Evolutionary conservation across 192 early-diverging fungal genomes (phyloP), one percentile per base, ranked within the genome.

Genomic region (Linnemannia zychae): DNA sequence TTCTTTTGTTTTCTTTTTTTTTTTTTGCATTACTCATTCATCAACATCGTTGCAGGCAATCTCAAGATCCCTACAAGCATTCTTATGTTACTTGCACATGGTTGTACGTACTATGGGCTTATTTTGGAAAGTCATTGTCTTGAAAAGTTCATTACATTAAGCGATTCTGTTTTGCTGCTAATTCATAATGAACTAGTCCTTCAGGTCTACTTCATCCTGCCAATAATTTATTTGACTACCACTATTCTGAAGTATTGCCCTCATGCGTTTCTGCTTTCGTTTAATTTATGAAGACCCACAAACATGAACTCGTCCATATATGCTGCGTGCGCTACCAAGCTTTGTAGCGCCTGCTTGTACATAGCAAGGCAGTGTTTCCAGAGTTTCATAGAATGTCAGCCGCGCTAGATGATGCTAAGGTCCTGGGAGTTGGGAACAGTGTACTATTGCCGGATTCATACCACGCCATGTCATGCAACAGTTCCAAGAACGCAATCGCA

Each of bases 21-120:
- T 28, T 67, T 67, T 67, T 67, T 17, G 22, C 28, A 24, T 33
- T 67, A 28, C 66, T 67, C 66, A 67, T 67, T 67, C 66, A n/a
- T 36, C 66, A n/a, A n/a, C n/a, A 67, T 67, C 66, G 16, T 67
- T 4, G 66, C 66, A 67, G 6, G 11, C 2, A 34, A n/a, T 28
- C 28, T 28, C 36, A 15, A 28, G 28, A 67, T 67, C 3, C 66
- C 33, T 67, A 2, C 4, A 44, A 44, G 9, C 40, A 44, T 9
- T 44, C 40, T 44, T 9, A 44, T 44, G 40, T 9, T 9, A 44
- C 40, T 44, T 44, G 40, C 9, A 44, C 40, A 44, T 44, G 40
- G 3, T 6, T 3, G 40, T 44, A 44, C 40, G 4, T 44, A 9
- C 40, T 44, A 3, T 44, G 3, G 40, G 9, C 40, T 9, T 9